Evolutionary conservation across 2,329 filamentous ascomycete species (phyloP).

Genomic region (Malbranchea zuffiana): DNA sequence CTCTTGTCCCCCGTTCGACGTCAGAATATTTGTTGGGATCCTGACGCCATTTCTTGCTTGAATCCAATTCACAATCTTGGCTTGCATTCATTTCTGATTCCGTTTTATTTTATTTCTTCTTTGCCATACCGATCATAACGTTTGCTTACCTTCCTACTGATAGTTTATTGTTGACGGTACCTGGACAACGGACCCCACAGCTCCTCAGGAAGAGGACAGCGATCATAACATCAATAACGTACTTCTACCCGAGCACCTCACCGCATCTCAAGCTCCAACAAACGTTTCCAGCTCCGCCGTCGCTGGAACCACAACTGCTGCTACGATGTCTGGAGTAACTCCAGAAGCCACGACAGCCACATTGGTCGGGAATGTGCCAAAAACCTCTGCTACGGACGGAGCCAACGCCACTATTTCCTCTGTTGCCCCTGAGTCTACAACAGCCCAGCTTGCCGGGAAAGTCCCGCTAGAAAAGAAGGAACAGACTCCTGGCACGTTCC

Average conservation of each 20-base stretch:
- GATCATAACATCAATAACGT: conserved; percentile 89
- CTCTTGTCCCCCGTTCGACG: no score
- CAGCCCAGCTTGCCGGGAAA: conserved; percentile 55
- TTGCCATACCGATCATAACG: conserved; percentile 2
- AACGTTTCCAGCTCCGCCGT: conserved; percentile 3
- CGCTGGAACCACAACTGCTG: conserved; percentile 6
- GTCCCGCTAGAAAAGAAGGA: conserved; percentile 48
- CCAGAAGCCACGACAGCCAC: conserved; percentile 60
- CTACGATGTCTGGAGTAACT: conserved; percentile 49
- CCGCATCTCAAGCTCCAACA: conserved; percentile 15
- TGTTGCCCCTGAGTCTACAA: conserved; percentile 57
- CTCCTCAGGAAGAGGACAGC: conserved; percentile 70
- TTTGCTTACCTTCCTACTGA: conserved; percentile 10
- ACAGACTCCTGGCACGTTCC: conserved; percentile 55
- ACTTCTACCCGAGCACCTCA: conserved; percentile 62
- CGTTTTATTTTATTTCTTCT: conserved; percentile 12
- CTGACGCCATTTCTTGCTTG: neutral
- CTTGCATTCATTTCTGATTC: conserved; percentile 16
- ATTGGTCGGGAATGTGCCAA: conserved; percentile 59
- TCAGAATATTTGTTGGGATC: neutral
- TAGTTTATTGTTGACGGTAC: conserved; percentile 91
- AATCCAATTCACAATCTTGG: neutral
- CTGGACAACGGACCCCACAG: conserved; percentile 75
- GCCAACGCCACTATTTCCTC: conserved; percentile 48
- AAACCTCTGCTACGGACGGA: conserved; percentile 11